These are phyloP conservation scores for Taphrina flavorubra DNA, from an alignment of 1,139 yeast genomes.

Conservation along the genomic window DNA sequence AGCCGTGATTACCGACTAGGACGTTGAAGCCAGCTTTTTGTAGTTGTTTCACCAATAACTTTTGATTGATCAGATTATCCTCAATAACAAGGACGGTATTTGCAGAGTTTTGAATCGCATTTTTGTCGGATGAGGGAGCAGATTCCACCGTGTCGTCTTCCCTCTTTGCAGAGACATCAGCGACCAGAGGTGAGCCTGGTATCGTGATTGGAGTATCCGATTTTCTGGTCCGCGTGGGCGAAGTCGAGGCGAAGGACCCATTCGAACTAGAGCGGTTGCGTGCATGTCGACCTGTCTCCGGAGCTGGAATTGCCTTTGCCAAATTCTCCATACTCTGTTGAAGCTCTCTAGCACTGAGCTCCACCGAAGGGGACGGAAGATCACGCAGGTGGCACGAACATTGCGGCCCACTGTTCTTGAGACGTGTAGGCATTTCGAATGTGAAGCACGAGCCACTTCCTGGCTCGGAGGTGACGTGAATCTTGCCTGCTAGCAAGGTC, in stretches of 20 bases:
- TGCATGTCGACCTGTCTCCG: conserved; percentile 7
- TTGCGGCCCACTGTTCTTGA: not conserved
- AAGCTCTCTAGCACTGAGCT: not conserved
- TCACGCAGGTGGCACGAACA: not conserved
- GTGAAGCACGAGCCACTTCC: conserved; percentile 43
- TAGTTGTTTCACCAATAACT: conserved; percentile 38
- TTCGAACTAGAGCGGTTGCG: conserved; percentile 11
- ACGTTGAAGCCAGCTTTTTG: conserved; percentile 37
- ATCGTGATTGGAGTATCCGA: not conserved
- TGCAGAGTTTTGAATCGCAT: not conserved
- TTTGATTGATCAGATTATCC: conserved; percentile 42
- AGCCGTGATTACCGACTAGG: conserved; percentile 41
- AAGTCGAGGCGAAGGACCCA: not conserved
- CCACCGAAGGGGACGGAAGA: not conserved
- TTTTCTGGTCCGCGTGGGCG: conserved; percentile 5
- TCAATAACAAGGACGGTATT: conserved; percentile 34
- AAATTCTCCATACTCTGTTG: conserved; percentile 10
- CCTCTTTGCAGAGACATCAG: not conserved
- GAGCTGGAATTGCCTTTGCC: conserved; percentile 11
- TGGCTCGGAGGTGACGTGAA: conserved; percentile 27
- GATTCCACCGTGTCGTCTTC: not conserved
- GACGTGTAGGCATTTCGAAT: conserved; percentile 43
- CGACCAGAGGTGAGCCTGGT: not conserved
- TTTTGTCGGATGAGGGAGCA: not conserved
- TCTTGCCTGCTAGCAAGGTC: conserved; percentile 46